phyloP scores from a whole-genome alignment of 192 early-diverging fungal species.

The Umbelopsis sp. region DNA sequence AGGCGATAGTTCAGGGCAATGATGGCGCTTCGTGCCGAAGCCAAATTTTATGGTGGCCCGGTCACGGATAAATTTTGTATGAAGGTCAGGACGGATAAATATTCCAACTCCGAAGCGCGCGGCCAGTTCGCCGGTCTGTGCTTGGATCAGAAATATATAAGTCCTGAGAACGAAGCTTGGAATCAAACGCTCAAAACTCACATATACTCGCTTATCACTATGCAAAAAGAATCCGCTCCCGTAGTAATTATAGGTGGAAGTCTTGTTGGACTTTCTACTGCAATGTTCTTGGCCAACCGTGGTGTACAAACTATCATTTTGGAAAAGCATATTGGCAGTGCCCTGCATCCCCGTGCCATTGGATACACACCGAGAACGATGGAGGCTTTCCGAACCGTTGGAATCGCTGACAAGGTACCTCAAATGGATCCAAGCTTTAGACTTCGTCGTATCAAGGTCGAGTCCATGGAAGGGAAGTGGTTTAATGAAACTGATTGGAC shows the following conservation, averaged over 20 bases:
- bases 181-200: too few relatives aligned
- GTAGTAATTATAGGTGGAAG: slow-evolving; percentile 40
- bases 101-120: too few relatives aligned
- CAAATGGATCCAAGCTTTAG: background rate
- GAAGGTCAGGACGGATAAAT: too few relatives aligned
- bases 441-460: slow-evolving; percentile 11
- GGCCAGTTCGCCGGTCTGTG: too few relatives aligned
- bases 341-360: slow-evolving; percentile 26
- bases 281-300: slow-evolving; percentile 30
- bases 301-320: slow-evolving; percentile 33
- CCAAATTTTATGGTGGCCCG: too few relatives aligned
- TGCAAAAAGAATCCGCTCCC: slow-evolving; percentile 16
- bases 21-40: too few relatives aligned
- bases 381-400: slow-evolving; percentile 33
- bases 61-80: too few relatives aligned
- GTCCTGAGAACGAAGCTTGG: too few relatives aligned
- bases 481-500: slow-evolving; percentile 19
- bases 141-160: too few relatives aligned
- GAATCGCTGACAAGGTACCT: slow-evolving; percentile 19
- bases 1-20: too few relatives aligned
- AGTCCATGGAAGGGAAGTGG: background rate
- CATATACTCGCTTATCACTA: background rate
- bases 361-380: slow-evolving; percentile 31
- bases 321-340: slow-evolving; percentile 27
- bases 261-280: slow-evolving; percentile 38